Base-by-base conservation (phyloP, 2,329 filamentous ascomycete genomes). In the Colletotrichum acutatum region DNA sequence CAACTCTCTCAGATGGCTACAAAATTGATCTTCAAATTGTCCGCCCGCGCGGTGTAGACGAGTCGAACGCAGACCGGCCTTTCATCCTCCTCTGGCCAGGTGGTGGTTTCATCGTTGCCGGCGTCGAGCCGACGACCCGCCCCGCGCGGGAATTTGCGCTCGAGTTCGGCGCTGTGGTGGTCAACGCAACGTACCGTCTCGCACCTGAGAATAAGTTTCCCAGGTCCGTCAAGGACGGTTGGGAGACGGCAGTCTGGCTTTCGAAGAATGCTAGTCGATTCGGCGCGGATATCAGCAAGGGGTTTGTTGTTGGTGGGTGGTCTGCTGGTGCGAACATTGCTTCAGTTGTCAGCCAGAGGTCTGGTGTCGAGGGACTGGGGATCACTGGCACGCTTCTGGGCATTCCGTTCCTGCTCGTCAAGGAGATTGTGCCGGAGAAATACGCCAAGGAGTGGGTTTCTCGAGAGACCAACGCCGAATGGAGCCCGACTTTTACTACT, bases 311-410 rank as follows among this genome's bases (percentile, higher is more conserved):
- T 0, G 85, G 86, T 9, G 87, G 87, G 22, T 85, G 83, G 5
- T 87, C 84, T 2, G 86, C 86, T 0, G 87, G 87, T 4, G 87
- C 84, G n/a, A 88, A 88, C 76, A 83, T 89, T 68, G 82, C 86
- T 0, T 83, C 84, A 0, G 84, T 84, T 0, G 80, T 88, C 0
- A 81, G 85, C 0, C 83, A 87, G 65, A 74, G 84, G 0, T 81
- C 84, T 5, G 81, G 82, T 0, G 73, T 77, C 3, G 81, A 83
- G 46, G 78, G 79, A 0, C 77, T 86, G 3, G 66, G 71, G 4
- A 26, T 75, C 22, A 71, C 66, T 1, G 75, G 74, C 7, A 42
- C 66, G 1, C 59, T 69, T 32, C 28, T 74, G 7, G 22, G 46
- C 11, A 54, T 75, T 0, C 74, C 75, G 4, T 46, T 71, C 19